A percentile compares a stretch with the other conserved stretches of the same genome.
Conservation (phyloP, 2,329 filamentous ascomycete genomes). For the Lasiodiplodia theobromae region DNA sequence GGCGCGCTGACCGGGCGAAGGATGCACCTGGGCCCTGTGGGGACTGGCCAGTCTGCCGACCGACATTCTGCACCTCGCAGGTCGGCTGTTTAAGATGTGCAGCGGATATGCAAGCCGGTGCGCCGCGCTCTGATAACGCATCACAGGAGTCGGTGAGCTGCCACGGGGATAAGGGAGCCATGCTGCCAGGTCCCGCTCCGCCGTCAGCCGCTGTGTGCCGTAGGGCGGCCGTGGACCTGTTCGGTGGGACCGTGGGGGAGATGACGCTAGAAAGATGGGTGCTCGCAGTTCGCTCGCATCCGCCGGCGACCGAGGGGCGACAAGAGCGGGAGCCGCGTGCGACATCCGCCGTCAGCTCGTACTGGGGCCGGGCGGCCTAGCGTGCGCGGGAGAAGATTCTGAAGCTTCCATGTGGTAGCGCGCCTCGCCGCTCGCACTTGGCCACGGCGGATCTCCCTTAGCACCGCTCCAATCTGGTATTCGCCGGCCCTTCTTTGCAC, state of each 20-base stretch:
- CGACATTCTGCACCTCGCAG: constrained; percentile 24
- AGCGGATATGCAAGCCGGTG: constrained; percentile 22
- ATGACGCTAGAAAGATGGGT: constrained; percentile 20
- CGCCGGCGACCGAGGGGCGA: constrained; percentile 5
- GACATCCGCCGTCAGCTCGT: constrained; percentile 21
- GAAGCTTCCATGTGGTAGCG: constrained; percentile 21
- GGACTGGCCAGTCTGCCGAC: constrained; percentile 11
- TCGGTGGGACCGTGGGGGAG: constrained; percentile 21
- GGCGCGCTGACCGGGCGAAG: constrained; percentile 10
- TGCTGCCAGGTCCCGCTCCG: background rate
- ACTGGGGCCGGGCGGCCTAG: constrained; percentile 12
- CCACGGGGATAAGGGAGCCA: background rate
- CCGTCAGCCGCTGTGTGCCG: background rate
- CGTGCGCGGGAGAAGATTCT: constrained; percentile 28
- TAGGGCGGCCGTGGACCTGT: constrained; percentile 15
- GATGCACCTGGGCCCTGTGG: constrained; percentile 16
- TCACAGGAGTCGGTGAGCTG: constrained; percentile 19
- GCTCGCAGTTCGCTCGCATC: constrained; percentile 10
- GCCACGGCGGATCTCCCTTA: constrained; percentile 25
- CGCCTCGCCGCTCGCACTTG: constrained; percentile 20
- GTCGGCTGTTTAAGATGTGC: constrained; percentile 18
- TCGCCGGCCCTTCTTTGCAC: constrained; percentile 25
- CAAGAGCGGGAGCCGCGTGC: background rate
- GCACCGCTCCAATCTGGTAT: constrained; percentile 17
- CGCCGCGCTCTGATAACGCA: constrained; percentile 25